Evolutionary conservation across 805 yeast species (phyloP).

Genomic region (Ogataea nonfermentans): DNA sequence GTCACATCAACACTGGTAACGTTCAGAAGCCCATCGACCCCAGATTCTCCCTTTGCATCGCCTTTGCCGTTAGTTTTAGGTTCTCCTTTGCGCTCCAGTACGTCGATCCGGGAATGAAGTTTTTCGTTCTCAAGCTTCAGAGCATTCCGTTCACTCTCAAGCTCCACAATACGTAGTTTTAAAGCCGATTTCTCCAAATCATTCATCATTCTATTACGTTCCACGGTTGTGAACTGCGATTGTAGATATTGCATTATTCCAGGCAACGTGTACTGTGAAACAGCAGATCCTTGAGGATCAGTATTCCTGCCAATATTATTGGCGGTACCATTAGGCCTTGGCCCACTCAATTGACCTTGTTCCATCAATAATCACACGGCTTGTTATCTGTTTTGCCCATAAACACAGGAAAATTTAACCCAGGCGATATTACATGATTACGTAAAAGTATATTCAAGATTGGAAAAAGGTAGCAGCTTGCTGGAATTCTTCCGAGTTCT

Average conservation of each 20-base stretch:
- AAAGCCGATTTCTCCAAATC: constrained; percentile 51
- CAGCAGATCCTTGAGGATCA: constrained; percentile 5
- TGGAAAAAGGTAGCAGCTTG: constrained; percentile 13
- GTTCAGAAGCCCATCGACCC: constrained; percentile 16
- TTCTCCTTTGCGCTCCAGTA: constrained; percentile 35
- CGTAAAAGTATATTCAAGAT: background rate
- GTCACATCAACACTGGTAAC: constrained; percentile 28
- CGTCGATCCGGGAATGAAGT: constrained; percentile 38
- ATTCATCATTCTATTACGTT: constrained; percentile 45
- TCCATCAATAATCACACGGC: constrained; percentile 13
- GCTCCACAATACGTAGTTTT: constrained; percentile 48
- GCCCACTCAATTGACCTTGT: constrained; percentile 20
- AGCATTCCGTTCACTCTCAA: constrained; percentile 52
- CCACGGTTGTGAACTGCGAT: constrained; percentile 52
- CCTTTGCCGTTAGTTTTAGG: constrained; percentile 11
- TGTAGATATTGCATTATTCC: constrained; percentile 60
- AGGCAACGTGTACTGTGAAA: constrained; percentile 44
- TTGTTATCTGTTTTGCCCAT: constrained; percentile 9
- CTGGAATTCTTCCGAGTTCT: constrained; percentile 11
- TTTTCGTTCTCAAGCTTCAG: constrained; percentile 41
- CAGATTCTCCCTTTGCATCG: constrained; percentile 1
- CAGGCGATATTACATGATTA: background rate
- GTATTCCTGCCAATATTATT: constrained; percentile 7
- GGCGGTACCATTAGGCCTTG: constrained; percentile 8
- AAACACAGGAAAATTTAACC: constrained; percentile 2